Base-by-base conservation (phyloP, 345 rosid genomes). In the Cardamine chenopodiifolia region DNA sequence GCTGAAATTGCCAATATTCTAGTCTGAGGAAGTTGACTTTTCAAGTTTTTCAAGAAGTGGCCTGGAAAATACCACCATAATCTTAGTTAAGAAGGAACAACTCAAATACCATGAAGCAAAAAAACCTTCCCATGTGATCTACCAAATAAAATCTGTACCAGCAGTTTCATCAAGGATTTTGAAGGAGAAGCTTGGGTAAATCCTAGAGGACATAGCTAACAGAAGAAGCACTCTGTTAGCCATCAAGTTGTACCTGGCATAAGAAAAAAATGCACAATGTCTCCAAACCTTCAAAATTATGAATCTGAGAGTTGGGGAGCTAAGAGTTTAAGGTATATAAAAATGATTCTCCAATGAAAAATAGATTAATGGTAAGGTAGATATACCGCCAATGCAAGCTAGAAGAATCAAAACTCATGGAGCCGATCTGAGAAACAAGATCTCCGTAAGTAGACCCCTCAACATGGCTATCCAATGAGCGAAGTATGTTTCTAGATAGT, bases 1-100 rank as follows among this genome's bases (percentile, higher is more conserved):
- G 99, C 99, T 13, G 99, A 92, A 48, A 95, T 95, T 78, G 99
- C 97, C 68, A 95, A 96, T 75, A 95, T 88, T 81, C 99, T 95
- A 50, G 97, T 92, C 82, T 95, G 99, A 70, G 97, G 99, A 83
- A 95, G 99, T 65, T 95, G 97, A 82, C 99, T 95, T 75, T 89
- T 95, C 71, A 95, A 83, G 80, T 85, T 95, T 83, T 88, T 95
- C 49, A 95, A 80, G 84, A 95, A 95, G 77, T 95, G 99, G 60
- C 99, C 99, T 95, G 90, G 68, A 42, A 67, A 62, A 47, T 25
- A 68, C 32, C 49, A 73, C 56, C 71, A 73, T 54, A 9, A 72
- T 62, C 31, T 49, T 45, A 28, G 61, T 73, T 34, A 68, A 52
- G 68, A 52, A 66, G 18, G 19, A 62, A 63, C 19, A 72, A 62